Evolutionary conservation across 305 asterid species (phyloP).

Genomic region (Fraxinus sp.): DNA sequence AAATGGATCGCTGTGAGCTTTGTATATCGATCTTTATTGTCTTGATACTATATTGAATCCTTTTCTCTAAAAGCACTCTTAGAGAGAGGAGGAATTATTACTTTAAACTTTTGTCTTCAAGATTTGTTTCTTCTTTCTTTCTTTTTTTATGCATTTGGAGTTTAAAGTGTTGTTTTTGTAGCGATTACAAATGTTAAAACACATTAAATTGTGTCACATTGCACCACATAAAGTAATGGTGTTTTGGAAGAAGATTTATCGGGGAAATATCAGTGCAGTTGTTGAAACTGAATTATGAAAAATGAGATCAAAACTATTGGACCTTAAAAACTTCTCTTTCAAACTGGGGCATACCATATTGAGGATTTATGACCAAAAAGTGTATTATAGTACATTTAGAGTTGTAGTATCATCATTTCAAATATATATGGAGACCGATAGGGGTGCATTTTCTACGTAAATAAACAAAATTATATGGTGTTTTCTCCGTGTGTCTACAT

Average conservation of each 20-base stretch:
- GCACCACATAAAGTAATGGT: neutral
- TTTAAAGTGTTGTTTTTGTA: neutral
- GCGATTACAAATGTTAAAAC: neutral
- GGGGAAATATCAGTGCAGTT: neutral
- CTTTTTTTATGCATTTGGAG: neutral
- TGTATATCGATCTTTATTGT: neutral
- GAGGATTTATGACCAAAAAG: neutral
- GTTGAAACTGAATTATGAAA: neutral
- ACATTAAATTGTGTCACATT: neutral
- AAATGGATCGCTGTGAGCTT: neutral
- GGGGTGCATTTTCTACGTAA: neutral
- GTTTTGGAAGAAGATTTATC: neutral
- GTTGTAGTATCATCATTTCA: neutral
- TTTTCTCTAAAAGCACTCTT: neutral
- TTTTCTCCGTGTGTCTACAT: neutral
- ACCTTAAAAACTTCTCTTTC: neutral
- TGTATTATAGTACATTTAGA: neutral
- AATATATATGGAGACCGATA: neutral
- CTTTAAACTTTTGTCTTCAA: neutral
- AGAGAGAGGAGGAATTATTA: neutral
- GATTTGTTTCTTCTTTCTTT: neutral
- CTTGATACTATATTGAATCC: neutral
- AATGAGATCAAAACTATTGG: neutral
- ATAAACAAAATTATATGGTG: neutral
- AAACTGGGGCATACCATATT: neutral